Base-by-base conservation (phyloP, 768 basidiomycete genomes). In the Kwoniella dendrophila region DNA sequence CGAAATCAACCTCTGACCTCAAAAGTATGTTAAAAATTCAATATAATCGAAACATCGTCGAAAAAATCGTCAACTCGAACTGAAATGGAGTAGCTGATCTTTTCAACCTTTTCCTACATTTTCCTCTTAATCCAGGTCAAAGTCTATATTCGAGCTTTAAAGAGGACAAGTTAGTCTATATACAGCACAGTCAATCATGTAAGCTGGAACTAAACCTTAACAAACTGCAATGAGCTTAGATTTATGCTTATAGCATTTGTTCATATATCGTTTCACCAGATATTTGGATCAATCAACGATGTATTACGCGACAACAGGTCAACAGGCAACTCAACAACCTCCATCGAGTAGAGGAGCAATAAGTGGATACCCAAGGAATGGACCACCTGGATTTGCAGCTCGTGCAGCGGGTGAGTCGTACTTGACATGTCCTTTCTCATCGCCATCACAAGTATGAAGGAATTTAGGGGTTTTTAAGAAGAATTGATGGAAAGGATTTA, bases 261-360 rank as follows among this genome's bases (percentile, higher is more conserved):
- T n/a, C n/a, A n/a, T n/a, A n/a, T n/a, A n/a, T n/a, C n/a, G n/a
- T n/a, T n/a, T n/a, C n/a, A n/a, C n/a, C n/a, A n/a, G n/a, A n/a
- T n/a, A n/a, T n/a, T n/a, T n/a, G n/a, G n/a, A n/a, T 29, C 45
- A 29, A 26, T 48, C 45, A 48, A 56, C 54, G 5, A 72, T 75
- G 69, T 75, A 63, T 44, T 75, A 72, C 66, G 73, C 73, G 34
- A 72, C 73, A 58, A 71, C 73, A 27, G 73, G 73, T 20, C 69
- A 70, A 57, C 73, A 74, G 44, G 62, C 68, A 26, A 62, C 65
- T 11, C 65, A 64, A 49, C 65, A 34, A 56, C 63, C 62, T n/a
- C 56, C 50, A 33, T 30, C 63, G 40, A 63, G 51, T 61, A 53
- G 63, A 53, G 45, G 43, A 24, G 41, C 61, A 27, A 58, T 66